Conservation (phyloP, 148 eudicot species). For the Fagopyrum homotropicum region DNA sequence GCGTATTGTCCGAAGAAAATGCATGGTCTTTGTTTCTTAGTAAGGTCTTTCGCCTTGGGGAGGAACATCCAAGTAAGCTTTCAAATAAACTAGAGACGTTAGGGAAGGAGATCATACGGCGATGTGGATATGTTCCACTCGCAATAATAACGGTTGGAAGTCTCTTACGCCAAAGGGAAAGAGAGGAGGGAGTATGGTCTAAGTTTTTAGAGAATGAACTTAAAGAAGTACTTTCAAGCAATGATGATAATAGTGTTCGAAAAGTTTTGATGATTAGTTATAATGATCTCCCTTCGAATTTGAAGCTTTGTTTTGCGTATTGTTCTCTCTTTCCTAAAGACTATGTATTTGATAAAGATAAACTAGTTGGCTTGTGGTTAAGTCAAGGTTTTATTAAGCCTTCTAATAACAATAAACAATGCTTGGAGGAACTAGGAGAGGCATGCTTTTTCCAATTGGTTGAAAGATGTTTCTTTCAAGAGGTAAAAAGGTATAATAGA, state of each 20-base stretch:
- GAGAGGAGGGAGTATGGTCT: background rate
- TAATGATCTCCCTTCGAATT: background rate
- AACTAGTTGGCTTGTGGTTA: background rate
- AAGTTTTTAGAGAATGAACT: background rate
- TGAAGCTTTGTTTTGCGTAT: background rate
- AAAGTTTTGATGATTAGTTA: background rate
- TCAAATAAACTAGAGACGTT: background rate
- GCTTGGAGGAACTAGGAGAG: background rate
- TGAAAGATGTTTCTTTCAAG: background rate
- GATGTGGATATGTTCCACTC: background rate
- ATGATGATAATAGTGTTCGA: background rate
- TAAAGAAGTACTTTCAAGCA: background rate
- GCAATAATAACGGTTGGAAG: background rate
- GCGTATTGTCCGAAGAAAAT: background rate
- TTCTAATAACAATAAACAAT: background rate
- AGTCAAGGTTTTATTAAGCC: background rate
- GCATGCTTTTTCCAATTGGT: background rate
- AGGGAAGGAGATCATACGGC: background rate
- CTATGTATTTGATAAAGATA: background rate
- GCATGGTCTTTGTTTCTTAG: no score
- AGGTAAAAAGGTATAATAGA: background rate
- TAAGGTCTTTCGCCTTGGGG: background rate
- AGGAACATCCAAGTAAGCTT: no score
- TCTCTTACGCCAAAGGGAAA: background rate
- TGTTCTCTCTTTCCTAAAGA: conserved; percentile 2